A percentile compares a stretch with the other conserved stretches of the same genome.
phyloP scores from a whole-genome alignment of 371 early-diverging fungal genomes.

The Syncephalastrum monosporum region DNA sequence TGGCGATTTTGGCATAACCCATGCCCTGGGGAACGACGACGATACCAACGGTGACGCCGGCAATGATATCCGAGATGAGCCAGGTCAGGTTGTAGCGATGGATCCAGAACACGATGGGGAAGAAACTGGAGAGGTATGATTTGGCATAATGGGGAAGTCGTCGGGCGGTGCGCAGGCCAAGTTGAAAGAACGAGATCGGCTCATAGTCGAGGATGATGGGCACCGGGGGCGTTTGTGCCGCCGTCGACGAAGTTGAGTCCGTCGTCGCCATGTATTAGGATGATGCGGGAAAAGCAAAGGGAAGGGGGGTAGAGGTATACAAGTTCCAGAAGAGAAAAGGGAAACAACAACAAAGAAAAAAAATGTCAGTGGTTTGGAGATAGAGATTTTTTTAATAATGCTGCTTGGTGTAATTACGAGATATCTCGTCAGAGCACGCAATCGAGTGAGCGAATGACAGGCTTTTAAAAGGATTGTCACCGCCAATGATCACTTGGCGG shows the following conservation, averaged over 20 bases:
- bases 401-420: slow-evolving; percentile 11
- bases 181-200: slow-evolving; percentile 17
- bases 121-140: slow-evolving; percentile 33
- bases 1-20: slow-evolving; percentile 85
- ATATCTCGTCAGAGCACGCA: slow-evolving; percentile 14
- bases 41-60: slow-evolving; percentile 84
- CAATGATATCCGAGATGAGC: slow-evolving; percentile 81
- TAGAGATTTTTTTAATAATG: background rate
- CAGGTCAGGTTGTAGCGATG: slow-evolving; percentile 48
- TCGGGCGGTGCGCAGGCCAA: slow-evolving; percentile 16
- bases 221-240: background rate
- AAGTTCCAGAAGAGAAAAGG: slow-evolving; percentile 1
- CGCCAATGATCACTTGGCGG: no score
- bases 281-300: background rate
- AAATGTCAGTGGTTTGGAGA: slow-evolving; percentile 4
- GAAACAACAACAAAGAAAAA: slow-evolving; percentile 8
- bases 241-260: slow-evolving; percentile 5
- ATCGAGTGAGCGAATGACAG: slow-evolving; percentile 1
- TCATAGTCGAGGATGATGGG: slow-evolving; percentile 42
- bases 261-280: slow-evolving; percentile 8
- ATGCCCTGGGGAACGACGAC: slow-evolving; percentile 88
- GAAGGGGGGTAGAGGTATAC: background rate
- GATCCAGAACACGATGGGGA: slow-evolving; percentile 73
- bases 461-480: no score
- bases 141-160: slow-evolving; percentile 27